phyloP scores from a whole-genome alignment of 2,329 filamentous ascomycete genomes.

The Colletotrichum plurivorum region DNA sequence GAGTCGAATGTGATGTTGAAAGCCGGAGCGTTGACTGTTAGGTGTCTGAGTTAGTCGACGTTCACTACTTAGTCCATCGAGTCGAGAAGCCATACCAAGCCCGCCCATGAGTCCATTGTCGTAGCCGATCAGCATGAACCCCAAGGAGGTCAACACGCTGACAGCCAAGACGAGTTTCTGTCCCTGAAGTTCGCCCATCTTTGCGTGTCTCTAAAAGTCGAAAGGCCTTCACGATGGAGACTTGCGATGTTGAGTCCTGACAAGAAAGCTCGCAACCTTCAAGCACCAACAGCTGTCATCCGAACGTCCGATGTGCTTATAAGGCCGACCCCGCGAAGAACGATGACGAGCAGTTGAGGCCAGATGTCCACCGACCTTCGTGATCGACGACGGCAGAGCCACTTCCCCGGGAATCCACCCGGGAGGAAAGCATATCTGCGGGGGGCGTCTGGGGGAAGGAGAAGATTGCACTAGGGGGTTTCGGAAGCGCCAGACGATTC shows the following conservation, averaged over 20 bases:
- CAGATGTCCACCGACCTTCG: conserved; percentile 12
- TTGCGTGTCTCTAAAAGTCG: not conserved
- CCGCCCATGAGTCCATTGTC: conserved; percentile 62
- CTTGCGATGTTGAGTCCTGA: not conserved
- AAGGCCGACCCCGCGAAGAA: not conserved
- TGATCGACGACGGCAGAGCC: conserved; percentile 21
- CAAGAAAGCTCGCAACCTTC: not conserved
- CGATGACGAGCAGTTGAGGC: conserved; percentile 6
- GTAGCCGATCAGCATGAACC: conserved; percentile 64
- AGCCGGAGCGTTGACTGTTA: conserved; percentile 53
- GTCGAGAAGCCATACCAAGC: conserved; percentile 41
- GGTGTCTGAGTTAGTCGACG: conserved; percentile 36
- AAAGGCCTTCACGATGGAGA: not conserved
- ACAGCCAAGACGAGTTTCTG: conserved; percentile 57
- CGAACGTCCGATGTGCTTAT: conserved; percentile 28
- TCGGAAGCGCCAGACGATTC: conserved; percentile 18
- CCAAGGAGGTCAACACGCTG: conserved; percentile 59
- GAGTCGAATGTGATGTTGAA: conserved; percentile 58
- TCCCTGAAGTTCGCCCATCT: conserved; percentile 44
- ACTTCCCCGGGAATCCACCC: conserved; percentile 28
- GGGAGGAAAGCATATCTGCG: conserved; percentile 18
- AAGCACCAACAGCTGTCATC: not conserved
- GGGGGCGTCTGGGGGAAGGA: conserved; percentile 12
- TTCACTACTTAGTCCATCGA: no score
- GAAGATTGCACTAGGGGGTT: not conserved